Base-by-base conservation (phyloP, 2,329 filamentous ascomycete species). In the Hawksworthiomyces lignivorus region DNA sequence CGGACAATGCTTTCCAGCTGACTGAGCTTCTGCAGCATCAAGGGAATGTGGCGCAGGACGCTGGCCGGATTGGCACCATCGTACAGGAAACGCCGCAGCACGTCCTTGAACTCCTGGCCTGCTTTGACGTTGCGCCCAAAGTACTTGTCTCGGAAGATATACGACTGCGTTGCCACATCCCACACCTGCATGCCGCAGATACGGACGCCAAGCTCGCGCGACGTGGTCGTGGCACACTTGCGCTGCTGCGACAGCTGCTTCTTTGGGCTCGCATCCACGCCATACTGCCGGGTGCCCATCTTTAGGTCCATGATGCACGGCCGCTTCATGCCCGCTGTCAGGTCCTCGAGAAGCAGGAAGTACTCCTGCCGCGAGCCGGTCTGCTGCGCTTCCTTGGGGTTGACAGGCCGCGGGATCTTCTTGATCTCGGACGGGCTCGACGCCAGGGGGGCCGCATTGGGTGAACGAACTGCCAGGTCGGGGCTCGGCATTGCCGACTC, bases 101-200 rank as follows among this genome's bases (percentile, higher is more conserved):
- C 89, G 45, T 84, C 79, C 56, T 94, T 86, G 55, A 98, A 97
- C 57, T 97, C 87, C 4, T 75, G 71, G 3, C 92, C 92, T 3
- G 84, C 87, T 61, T 89, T 89, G 26, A 98, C 69, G 52, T 87
- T 80, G 41, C 92, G 83, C 2, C 92, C 92, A 58, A 87, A 95
- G 62, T 98, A 98, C 63, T 98, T 98, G 72, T 98, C 92, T 58
- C 94, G 85, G 57, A 97, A 98, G n/a, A 89, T 72, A 57, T 95
- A 96, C 35, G 77, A 80, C 56, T 94, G 80, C 27, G 80, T 82
- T 50, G 81, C 80, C 18, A 80, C 82, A 56, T 97, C 90, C 87
- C 90, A 98, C 1, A 94, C 87, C 60, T 98, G 92, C 66, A 98
- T 82, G 5, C 92, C 92, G 57, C 92, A 98, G 5, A 98, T 82